Evolutionary conservation across 495 filamentous ascomycete genomes (phyloP), one percentile per base, ranked within the genome.

Genomic region (Aspergillus cavernicola): DNA sequence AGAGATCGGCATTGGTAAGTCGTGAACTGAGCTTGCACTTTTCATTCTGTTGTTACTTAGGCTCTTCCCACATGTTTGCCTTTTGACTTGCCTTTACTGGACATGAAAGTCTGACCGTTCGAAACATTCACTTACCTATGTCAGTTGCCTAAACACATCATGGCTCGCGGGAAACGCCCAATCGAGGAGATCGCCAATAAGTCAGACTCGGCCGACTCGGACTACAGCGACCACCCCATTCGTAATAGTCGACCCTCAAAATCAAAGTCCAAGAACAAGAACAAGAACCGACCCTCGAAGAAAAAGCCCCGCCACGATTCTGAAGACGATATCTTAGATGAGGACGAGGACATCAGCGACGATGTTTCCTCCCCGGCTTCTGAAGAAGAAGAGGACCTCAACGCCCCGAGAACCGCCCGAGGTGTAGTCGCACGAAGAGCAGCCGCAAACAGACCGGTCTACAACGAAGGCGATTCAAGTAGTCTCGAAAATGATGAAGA

Each of bases 131-230:
- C 19, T 20, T 19, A 37, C 45, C 29, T 19, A n/a, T n/a, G 7
- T 28, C 13, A 26, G 13, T 6, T 11, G 63, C 39, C 22, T 44
- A 38, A 61, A 59, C 59, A 52, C 54, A 80, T 77, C 72, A 78
- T 80, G 60, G 66, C 62, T 58, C 74, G 73, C 47, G 54, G 63
- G 41, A 93, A 93, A 70, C 81, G 90, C 53, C 86, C 85, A 69
- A 66, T 86, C 54, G 85, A 89, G 50, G 81, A 80, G 56, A 80
- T 92, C 58, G 89, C 85, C 19, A 90, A 84, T 71, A 87, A 88
- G 63, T 93, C 90, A 38, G 90, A 96, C 60, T 82, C 89, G 0
- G 83, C 90, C 38, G 90, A 96, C 57, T 84, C 86, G 38, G 89
- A 89, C 64, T 95, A 88, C 66, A 75, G 61, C 66, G 81, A 65